These are phyloP conservation scores for Colletotrichum cuscutae DNA, from an alignment of 2,329 filamentous ascomycete species.

Conservation along the genomic window DNA sequence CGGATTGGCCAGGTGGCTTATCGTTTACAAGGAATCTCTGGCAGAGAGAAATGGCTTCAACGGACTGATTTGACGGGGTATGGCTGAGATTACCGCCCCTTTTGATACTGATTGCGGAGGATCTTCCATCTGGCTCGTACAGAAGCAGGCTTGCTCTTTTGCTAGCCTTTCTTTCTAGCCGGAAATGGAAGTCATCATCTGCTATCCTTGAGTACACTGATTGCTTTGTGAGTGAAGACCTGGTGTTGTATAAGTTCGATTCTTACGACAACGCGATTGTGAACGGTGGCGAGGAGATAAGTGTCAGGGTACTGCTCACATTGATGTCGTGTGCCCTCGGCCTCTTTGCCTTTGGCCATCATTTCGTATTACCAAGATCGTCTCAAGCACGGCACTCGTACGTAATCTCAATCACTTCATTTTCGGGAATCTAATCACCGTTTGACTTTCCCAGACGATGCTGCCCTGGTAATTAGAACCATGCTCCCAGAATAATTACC, in stretches of 20 bases:
- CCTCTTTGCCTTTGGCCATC: neutral
- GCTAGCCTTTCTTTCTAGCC: neutral
- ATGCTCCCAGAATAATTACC: conserved; percentile 29
- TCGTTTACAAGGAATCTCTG: neutral
- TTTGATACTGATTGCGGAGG: neutral
- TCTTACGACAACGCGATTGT: neutral
- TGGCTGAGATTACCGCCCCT: neutral
- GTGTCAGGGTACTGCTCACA: neutral
- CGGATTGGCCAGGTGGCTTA: neutral
- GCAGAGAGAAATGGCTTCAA: neutral
- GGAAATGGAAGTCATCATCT: neutral
- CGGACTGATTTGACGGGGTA: neutral
- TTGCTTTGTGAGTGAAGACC: neutral
- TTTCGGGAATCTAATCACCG: neutral
- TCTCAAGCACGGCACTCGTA: neutral
- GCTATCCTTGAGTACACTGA: neutral
- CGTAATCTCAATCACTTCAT: conserved; percentile 10
- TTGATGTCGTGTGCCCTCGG: neutral
- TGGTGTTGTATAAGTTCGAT: neutral
- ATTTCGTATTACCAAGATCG: neutral
- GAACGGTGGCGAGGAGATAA: neutral
- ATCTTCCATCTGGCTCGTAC: neutral
- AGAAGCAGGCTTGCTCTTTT: neutral
- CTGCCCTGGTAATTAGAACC: conserved; percentile 24
- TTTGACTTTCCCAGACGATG: conserved; percentile 9